Conservation (phyloP, 192 early-diverging fungal genomes). For the Podila minutissima region DNA sequence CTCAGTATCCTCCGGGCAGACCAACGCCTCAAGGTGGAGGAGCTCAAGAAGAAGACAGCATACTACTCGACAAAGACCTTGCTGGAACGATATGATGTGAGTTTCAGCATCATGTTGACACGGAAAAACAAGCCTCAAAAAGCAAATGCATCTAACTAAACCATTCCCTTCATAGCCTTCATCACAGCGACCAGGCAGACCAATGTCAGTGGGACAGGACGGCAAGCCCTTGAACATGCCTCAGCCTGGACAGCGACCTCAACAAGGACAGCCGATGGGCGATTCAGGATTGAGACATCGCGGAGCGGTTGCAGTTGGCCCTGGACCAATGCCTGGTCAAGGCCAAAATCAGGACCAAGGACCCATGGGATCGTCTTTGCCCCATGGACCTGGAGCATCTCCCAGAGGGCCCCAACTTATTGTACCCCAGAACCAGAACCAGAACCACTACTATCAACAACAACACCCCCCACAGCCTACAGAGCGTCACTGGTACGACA, state of each 20-base stretch:
- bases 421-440: conserved; percentile 7
- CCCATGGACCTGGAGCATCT: background rate
- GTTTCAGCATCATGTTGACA: conserved; percentile 1
- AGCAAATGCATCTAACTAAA: no score
- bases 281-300: conserved; percentile 45
- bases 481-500: conserved; percentile 81
- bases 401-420: conserved; percentile 9
- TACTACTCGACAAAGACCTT: conserved; percentile 91
- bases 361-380: conserved; percentile 17
- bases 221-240: conserved; percentile 7
- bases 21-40: conserved; percentile 84
- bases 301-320: conserved; percentile 25
- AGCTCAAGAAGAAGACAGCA: conserved; percentile 94
- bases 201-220: conserved; percentile 25
- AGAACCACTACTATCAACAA: background rate
- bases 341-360: background rate
- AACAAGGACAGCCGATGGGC: conserved; percentile 24
- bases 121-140: background rate
- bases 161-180: conserved; percentile 6
- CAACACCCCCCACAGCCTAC: conserved; percentile 17
- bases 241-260: conserved; percentile 40
- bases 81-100: conserved; percentile 85
- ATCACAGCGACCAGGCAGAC: conserved; percentile 13
- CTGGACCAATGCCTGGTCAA: conserved; percentile 1
- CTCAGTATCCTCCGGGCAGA: conserved; percentile 56